Conservation (phyloP, 176 grass and related monocot species). For the Chrysopogon serrulatus region DNA sequence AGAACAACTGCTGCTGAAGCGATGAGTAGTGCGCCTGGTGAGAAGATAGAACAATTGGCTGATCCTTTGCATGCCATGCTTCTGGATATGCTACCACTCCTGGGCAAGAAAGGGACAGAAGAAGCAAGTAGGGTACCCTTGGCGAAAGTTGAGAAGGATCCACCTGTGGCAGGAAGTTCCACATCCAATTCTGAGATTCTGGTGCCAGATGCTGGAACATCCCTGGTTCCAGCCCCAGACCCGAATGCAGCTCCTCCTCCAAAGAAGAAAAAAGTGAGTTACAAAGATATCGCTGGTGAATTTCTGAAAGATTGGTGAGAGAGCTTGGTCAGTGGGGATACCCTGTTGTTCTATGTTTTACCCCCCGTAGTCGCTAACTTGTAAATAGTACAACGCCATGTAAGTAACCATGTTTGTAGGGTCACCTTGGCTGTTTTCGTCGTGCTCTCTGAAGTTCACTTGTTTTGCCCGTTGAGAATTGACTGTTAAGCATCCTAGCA, state of each 20-base stretch:
- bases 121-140: background rate
- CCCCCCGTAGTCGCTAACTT: background rate
- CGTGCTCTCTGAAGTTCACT: background rate
- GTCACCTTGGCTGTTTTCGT: too few species aligned
- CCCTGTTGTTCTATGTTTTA: background rate
- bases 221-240: background rate
- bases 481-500: background rate
- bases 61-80: conserved; percentile 91
- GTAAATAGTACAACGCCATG: conserved; percentile 19
- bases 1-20: conserved; percentile 30
- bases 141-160: background rate
- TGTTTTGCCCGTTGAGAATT: background rate
- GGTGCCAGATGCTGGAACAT: background rate
- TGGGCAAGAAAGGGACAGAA: conserved; percentile 41
- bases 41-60: conserved; percentile 79
- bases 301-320: conserved; percentile 89
- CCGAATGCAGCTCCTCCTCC: conserved; percentile 7
- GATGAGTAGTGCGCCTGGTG: background rate
- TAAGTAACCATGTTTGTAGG: background rate
- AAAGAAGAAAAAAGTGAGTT: conserved; percentile 90
- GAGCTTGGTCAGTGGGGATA: background rate
- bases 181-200: background rate
- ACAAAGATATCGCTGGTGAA: conserved; percentile 70
- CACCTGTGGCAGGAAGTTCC: background rate
- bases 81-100: conserved; percentile 76